These are phyloP conservation scores for Eruca vesicaria DNA, from an alignment of 441 rosid genomes.

Conservation along the genomic window DNA sequence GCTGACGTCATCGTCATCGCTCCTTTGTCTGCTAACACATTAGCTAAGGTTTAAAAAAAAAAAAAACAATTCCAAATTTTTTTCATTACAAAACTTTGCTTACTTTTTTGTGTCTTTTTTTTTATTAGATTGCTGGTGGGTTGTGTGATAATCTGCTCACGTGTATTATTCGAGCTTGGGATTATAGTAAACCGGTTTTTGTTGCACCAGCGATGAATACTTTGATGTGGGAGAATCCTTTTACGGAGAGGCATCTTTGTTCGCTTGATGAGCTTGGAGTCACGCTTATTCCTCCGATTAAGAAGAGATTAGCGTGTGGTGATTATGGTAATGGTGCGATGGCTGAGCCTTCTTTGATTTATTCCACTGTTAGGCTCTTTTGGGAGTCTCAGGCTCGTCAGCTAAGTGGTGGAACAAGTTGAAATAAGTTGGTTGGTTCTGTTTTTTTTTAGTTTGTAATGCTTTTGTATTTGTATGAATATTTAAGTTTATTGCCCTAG, in stretches of 20 bases:
- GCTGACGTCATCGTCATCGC: constrained; percentile 89
- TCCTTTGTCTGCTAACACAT: constrained; percentile 82
- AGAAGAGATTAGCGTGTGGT: constrained; percentile 83
- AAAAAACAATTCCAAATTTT: no score
- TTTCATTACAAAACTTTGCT: no score
- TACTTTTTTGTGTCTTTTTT: neutral
- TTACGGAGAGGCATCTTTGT: constrained; percentile 79
- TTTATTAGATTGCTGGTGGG: constrained; percentile 86
- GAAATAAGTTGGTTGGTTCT: neutral
- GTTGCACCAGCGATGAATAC: constrained; percentile 86
- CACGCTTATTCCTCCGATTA: constrained; percentile 76
- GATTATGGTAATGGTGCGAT: constrained; percentile 93
- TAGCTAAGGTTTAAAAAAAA: constrained; percentile 36
- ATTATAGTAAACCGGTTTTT: constrained; percentile 60
- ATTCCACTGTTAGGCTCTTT: constrained; percentile 61
- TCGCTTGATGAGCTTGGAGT: constrained; percentile 86
- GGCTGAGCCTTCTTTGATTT: constrained; percentile 87
- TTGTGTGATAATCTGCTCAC: constrained; percentile 88
- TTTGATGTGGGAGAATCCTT: constrained; percentile 91
- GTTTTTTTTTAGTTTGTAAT: neutral
- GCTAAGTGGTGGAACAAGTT: constrained; percentile 15
- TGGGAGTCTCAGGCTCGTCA: constrained; percentile 56
- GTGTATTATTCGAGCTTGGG: constrained; percentile 91
- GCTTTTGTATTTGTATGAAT: neutral
- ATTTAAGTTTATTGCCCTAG: neutral